A percentile compares a stretch with the other conserved stretches of the same genome.
These are phyloP conservation scores for Tetracentron sinense DNA, from an alignment of 164 flowering plant species.

Conservation along the genomic window DNA sequence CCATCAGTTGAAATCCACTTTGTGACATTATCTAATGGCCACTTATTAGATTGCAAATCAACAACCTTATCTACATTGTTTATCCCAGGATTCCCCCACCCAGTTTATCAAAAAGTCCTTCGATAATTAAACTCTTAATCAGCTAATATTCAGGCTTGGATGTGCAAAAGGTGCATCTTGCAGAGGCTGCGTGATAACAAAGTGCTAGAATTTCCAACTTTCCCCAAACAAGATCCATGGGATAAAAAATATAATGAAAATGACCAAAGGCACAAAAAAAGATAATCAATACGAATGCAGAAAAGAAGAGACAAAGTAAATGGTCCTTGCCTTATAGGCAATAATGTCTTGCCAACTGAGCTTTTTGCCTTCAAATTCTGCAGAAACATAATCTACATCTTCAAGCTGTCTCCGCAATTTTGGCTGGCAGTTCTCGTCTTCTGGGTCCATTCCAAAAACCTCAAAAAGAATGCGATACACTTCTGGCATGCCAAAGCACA, in stretches of 20 bases:
- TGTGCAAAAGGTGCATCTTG: neutral
- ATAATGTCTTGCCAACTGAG: slow-evolving; percentile 93
- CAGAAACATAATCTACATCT: slow-evolving; percentile 95
- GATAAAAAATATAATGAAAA: neutral
- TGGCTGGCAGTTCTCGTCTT: slow-evolving; percentile 94
- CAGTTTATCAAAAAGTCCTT: no score
- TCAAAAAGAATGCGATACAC: slow-evolving; percentile 98
- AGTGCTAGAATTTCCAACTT: neutral
- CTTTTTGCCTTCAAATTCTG: slow-evolving; percentile 82
- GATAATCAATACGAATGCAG: neutral
- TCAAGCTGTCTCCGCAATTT: slow-evolving; percentile 86
- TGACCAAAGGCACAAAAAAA: neutral
- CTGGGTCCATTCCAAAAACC: slow-evolving; percentile 98
- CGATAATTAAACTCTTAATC: neutral
- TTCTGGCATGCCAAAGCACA: slow-evolving; percentile 99
- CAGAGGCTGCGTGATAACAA: neutral
- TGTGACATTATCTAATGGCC: neutral
- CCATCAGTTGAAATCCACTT: no score
- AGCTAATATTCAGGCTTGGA: neutral
- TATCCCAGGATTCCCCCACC: no score
- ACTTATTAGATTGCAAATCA: no score
- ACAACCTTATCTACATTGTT: no score
- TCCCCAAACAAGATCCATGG: neutral
- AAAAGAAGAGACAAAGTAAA: neutral
- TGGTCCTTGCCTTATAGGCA: slow-evolving; percentile 56